Conservation (phyloP, 23 red algal genomes). For the Gracilaria domingensis region DNA sequence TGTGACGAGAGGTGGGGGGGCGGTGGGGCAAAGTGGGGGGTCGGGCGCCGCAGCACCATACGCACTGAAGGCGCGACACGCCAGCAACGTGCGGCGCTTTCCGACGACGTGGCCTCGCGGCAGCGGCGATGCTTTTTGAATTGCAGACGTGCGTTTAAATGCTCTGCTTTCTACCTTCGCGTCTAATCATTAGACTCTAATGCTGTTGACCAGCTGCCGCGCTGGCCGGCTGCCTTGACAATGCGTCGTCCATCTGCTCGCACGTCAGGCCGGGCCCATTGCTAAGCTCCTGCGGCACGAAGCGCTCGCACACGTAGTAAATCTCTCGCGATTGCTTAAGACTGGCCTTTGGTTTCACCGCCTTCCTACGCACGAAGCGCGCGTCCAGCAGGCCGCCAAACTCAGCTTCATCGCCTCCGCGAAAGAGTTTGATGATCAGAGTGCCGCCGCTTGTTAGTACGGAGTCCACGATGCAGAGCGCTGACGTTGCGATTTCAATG, state of each 20-base stretch:
- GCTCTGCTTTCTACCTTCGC: too few species aligned
- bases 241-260: neutral
- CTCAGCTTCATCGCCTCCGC: conserved; percentile 48
- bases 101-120: conserved; percentile 13
- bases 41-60: too few species aligned
- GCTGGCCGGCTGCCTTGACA: neutral
- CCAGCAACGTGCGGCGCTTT: neutral
- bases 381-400: conserved; percentile 4
- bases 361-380: conserved; percentile 19
- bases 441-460: conserved; percentile 52
- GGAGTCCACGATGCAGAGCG: conserved; percentile 14
- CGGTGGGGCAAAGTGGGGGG: conserved; percentile 37
- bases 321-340: conserved; percentile 48
- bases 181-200: too few species aligned
- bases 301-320: conserved; percentile 69
- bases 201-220: too few species aligned
- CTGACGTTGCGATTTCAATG: conserved; percentile 41
- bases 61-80: too few species aligned
- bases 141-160: too few species aligned
- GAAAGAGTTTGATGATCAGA: conserved; percentile 57
- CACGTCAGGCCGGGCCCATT: neutral
- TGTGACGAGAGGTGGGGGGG: too few species aligned
- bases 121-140: neutral
- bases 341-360: conserved; percentile 55
- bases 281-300: conserved; percentile 45